Evolutionary conservation across 352 stramenopile species (phyloP), one percentile per base, ranked within the genome.

Genomic region (Hyaloperonospora brassicae): DNA sequence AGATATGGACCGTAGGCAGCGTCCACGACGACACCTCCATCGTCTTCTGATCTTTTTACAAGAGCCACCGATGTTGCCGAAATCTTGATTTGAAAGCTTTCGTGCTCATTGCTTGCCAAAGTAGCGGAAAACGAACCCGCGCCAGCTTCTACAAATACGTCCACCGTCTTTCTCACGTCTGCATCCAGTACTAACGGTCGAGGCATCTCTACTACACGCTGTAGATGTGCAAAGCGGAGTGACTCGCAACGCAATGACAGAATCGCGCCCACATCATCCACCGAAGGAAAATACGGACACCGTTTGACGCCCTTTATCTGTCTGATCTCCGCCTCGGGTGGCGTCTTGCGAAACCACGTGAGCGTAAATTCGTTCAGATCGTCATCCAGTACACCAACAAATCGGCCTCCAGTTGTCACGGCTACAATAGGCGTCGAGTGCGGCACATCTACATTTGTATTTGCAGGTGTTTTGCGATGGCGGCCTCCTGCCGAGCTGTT

Each of bases 61-160:
- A 92, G 54, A 31, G 54, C 64, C 13, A 92, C 74, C 0, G 55
- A 50, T 5, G 81, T 68, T 0, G 70, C 48, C 0, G 59, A 64
- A 34, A 92, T 92, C 51, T 87, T 89, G 48, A 92, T 61, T 55
- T 92, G 82, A 61, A 92, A 92, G 35, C 74, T 89, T 43, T 92
- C 82, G 44, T 72, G 55, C 42, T 92, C 82, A 35, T 87, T 87
- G 56, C 76, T 90, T 4, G 77, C 76, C 14, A 92, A 55, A 9
- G 82, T 92, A 14, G 82, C 82, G 1, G 82, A 92, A 50, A 92
- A 92, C 9, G 79, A 83, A 0, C 79, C 82, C 0, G 68, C 73
- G 0, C 76, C 76, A 13, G 82, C 79, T 52, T 89, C 82, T 2
- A 90, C 57, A 13, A 92, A 57, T 13, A 85, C 73, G 35, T 90